phyloP scores from a whole-genome alignment of 2,329 filamentous ascomycete genomes.

The Orbilia ellipsospora region DNA sequence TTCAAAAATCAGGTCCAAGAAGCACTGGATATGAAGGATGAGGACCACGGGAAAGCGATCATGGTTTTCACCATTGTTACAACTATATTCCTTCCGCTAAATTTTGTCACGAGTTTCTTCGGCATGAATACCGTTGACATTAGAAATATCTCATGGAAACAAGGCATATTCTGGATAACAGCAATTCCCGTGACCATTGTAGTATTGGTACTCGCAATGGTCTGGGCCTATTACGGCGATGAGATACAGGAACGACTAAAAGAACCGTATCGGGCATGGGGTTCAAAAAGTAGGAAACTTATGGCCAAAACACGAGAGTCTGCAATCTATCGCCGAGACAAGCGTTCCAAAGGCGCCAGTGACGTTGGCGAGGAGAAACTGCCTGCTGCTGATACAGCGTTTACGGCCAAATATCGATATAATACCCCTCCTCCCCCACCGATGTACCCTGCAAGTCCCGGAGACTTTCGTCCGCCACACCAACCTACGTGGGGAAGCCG shows the following conservation, averaged over 20 bases:
- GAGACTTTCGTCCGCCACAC: no score
- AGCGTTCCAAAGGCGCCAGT: no score
- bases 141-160: conserved; percentile 65
- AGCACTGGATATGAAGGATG: conserved; percentile 60
- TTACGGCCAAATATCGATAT: no score
- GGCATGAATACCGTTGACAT: conserved; percentile 69
- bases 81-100: conserved; percentile 66
- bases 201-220: conserved; percentile 61
- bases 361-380: no score
- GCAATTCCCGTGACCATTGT: conserved; percentile 65
- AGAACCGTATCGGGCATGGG: conserved; percentile 12
- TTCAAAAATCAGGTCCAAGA: conserved; percentile 30
- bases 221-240: conserved; percentile 53
- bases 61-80: conserved; percentile 68
- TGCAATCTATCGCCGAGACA: no score
- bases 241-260: conserved; percentile 31
- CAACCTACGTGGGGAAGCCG: no score
- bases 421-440: no score
- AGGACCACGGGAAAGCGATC: conserved; percentile 66
- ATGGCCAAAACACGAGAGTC: background rate
- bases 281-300: background rate
- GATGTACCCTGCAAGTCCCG: no score
- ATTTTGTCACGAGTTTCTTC: conserved; percentile 66
- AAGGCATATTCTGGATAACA: conserved; percentile 68
- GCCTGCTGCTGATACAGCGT: no score